Evolutionary conservation across 371 early-diverging fungal genomes (phyloP), one percentile per base, ranked within the genome.

Genomic region (Polyrhizophydium stewartii): DNA sequence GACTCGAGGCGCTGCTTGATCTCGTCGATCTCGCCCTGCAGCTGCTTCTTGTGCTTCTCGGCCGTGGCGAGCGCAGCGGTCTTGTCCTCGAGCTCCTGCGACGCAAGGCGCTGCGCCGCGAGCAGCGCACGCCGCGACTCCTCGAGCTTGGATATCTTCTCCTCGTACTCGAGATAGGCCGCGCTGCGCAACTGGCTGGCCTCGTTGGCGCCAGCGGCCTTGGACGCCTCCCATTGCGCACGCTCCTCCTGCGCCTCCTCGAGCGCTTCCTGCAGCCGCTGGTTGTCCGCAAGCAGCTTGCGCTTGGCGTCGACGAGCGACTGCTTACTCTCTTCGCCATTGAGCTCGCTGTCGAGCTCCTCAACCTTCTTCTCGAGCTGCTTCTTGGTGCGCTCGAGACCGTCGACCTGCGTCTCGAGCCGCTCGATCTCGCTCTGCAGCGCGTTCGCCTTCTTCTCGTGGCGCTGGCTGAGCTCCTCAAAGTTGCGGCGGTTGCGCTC

Each of bases 71-170:
- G 75, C 61, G 90, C 87, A 51, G 78, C 77, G 41, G 80, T 67
- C 70, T 83, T 85, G 62, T 89, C 88, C 62, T 90, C 90, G 35
- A 87, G 62, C 56, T 92, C 92, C 62, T 87, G 86, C 58, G 87
- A 81, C 10, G 83, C 76, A n/a, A 89, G 70, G 13, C 89, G 77
- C 65, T 89, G 85, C 10, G 86, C 81, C 6, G 89, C 84, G 24
- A 86, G 70, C 19, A 91, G 76, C 6, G 90, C 89, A 55, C 86
- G 77, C 13, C 89, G 83, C 2, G 88, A 86, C 63, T 90, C 91
- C 66, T 93, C 92, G 6, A 89, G 74, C 53, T 87, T 84, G 35
- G 85, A 86, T 40, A 93, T 69, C 56, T 84, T 85, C 46, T 72
- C 87, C 47, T 87, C 87, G 49, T 84, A 71, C 52, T 90, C 89